Evolutionary conservation across 2,329 filamentous ascomycete genomes (phyloP).

Genomic region (Epichloe baconii): DNA sequence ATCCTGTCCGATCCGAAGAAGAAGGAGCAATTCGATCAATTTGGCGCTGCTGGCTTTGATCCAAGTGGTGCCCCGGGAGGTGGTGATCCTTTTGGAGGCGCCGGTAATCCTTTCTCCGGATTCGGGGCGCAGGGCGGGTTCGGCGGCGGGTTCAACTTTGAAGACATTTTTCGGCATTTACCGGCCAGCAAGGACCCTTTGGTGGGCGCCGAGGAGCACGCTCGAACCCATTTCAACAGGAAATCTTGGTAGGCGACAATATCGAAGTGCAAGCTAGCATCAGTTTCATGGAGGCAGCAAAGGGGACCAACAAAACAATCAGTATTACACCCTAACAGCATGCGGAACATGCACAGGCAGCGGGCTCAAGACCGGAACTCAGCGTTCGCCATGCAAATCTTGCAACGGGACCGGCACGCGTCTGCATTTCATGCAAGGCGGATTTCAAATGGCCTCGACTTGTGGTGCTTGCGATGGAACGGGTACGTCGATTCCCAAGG

Average conservation of each 20-base stretch:
- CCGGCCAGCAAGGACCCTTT: conserved; percentile 42
- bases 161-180: conserved; percentile 83
- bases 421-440: conserved; percentile 80
- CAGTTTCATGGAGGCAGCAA: conserved; percentile 91
- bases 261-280: conserved; percentile 91
- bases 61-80: conserved; percentile 52
- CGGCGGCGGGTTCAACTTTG: conserved; percentile 80
- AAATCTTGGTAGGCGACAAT: conserved; percentile 84
- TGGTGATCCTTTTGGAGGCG: conserved; percentile 50
- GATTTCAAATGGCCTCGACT: conserved; percentile 91
- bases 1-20: conserved; percentile 86
- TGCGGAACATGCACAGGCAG: conserved; percentile 76
- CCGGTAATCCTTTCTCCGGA: conserved; percentile 50
- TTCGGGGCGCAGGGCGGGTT: conserved; percentile 47
- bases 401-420: conserved; percentile 81
- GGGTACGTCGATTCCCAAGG: conserved; percentile 62
- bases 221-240: conserved; percentile 54
- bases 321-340: conserved; percentile 67
- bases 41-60: conserved; percentile 78
- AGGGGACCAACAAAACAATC: conserved; percentile 81
- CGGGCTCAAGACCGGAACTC: conserved; percentile 70
- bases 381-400: conserved; percentile 57
- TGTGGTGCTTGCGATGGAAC: conserved; percentile 71
- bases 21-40: conserved; percentile 82
- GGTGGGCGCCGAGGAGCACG: conserved; percentile 39